Base-by-base conservation (phyloP, 352 stramenopile species). In the Elongisporangium undulatum region DNA sequence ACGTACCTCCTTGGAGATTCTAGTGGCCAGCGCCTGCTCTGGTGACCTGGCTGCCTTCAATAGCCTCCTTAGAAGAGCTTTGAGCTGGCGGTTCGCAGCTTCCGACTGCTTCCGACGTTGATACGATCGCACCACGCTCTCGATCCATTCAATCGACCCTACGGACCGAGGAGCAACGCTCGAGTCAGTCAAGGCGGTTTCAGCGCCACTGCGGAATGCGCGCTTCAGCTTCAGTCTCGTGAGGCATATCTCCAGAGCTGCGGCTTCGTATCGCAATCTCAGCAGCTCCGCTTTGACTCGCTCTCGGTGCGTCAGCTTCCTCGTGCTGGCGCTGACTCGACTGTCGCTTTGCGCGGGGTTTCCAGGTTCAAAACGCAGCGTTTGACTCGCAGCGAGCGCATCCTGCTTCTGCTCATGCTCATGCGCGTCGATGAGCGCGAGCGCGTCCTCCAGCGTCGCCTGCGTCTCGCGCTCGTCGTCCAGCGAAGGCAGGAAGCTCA, bases 381-480 rank as follows among this genome's bases (percentile, higher is more conserved):
- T 17, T 8, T 17, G 26, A 7, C 4, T 12, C 13, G 4, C 34
- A 45, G 9, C 34, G 10, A 45, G 12, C 3, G 4, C 13, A 17
- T 1, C 34, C 17, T 3, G 1, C 34, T 45, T 3, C 17, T 45
- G 34, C 34, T 15, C 10, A 9, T 45, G 34, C 13, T 69, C 68
- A 24, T 26, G 66, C 45, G 49, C 24, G 45, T 75, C 64, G 45
- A 75, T 64, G 49, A 75, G 69, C 22, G 68, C 61, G 8, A 72
- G 48, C 8, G 62, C 58, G 50, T 72, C 62, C 19, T 72, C 62
- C 2, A 75, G 58, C 24, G 68, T 64, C 23, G 66, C 58, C 39
- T 64, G 22, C 29, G 68, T 64, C 23, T 67, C 58, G 24, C 63
- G 22, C 29, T 52, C 49, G 20, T 69, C 68, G 24, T 65, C 68